Evolutionary conservation across 768 basidiomycete species (phyloP).

Genomic region (Baorangia bicolor): DNA sequence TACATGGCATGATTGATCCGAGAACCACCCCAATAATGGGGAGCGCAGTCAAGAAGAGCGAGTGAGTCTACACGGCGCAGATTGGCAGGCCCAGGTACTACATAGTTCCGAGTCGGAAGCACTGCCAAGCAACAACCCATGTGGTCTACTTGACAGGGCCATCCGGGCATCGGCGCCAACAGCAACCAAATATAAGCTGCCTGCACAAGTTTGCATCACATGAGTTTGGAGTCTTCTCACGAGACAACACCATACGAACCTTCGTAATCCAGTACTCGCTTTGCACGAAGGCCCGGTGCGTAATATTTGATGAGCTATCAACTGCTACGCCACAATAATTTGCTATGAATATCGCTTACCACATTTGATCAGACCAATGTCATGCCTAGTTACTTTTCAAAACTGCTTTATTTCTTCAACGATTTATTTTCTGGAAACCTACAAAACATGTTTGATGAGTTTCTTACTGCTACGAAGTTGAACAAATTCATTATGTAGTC

Average conservation of each 20-base stretch:
- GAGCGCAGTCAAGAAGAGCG: too few species aligned
- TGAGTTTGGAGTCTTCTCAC: neutral
- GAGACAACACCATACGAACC: neutral
- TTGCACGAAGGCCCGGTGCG: neutral
- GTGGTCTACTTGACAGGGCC: neutral
- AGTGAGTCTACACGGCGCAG: neutral
- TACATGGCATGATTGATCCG: neutral
- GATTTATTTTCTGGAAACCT: too few species aligned
- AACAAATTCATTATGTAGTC: too few species aligned
- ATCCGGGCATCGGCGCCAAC: neutral
- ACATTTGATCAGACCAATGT: too few species aligned
- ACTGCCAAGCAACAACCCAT: neutral
- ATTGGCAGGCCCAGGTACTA: neutral
- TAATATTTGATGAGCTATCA: neutral
- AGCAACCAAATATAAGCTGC: neutral
- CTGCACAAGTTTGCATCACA: neutral
- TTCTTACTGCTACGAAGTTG: too few species aligned
- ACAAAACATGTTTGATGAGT: too few species aligned
- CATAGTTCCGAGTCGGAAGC: neutral
- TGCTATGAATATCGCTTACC: neutral
- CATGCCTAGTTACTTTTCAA: too few species aligned
- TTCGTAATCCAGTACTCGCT: neutral
- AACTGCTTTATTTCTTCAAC: too few species aligned
- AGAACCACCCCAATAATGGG: neutral
- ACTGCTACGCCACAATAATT: neutral